Evolutionary conservation across 1,139 yeast species (phyloP), one percentile per base, ranked within the genome.

Genomic region (Geotrichum cucujoidarum): DNA sequence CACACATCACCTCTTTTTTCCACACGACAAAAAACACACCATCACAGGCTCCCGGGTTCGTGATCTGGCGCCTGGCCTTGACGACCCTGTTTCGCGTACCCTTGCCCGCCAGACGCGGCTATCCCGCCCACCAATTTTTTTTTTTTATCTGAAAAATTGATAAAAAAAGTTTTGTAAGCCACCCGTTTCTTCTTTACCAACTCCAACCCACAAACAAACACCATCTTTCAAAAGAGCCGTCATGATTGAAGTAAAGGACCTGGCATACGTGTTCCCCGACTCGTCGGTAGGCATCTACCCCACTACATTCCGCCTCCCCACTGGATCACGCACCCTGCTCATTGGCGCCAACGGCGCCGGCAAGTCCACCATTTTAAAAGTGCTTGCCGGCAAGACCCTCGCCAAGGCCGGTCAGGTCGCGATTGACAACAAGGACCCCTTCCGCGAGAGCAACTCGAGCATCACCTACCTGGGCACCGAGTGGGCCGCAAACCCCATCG

Each of bases 271-370:
- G 42, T 92, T 86, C 61, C 78, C 86, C 0, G 74, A 77, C 49
- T 71, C 73, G n/a, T 75, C 76, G 43, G 77, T 87, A 4, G 95
- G 96, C 0, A 72, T 92, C 24, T 76, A 77, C 33, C 74, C 85
- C 43, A 75, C 90, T 52, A 70, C 73, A 31, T 62, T 92, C 40
- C 58, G 69, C 13, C 72, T 92, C 17, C 80, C 82, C 1, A 78
- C 85, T 75, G 81, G 85, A 5, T 77, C 92, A 1, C 76, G 95
- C 52, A 80, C 90, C 18, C 71, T 92, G 41, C 67, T 92, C 11
- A 74, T 92, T 34, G 98, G 98, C 0, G 95, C 97, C 25, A 92
- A 92, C 61, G 98, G 98, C 20, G 97, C 98, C 1, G 98, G 98
- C 4, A 92, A 92, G 65, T 86, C 96, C 1, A 92, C 98, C 0